These are phyloP conservation scores for Escallonia rubra DNA, from an alignment of 129 eudicot species.

Conservation along the genomic window DNA sequence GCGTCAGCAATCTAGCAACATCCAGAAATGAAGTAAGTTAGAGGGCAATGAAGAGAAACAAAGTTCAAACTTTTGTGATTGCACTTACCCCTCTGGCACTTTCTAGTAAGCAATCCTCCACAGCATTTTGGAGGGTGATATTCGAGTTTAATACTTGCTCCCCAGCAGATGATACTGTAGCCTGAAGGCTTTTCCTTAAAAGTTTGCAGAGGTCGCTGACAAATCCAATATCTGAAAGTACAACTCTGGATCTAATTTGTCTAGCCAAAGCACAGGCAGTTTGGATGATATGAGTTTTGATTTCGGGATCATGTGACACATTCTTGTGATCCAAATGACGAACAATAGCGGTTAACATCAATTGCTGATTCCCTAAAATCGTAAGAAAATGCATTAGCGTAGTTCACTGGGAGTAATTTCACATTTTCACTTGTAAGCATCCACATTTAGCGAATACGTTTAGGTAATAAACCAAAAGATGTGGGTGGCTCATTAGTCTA, in stretches of 20 bases:
- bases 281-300: slow-evolving; percentile 69
- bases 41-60: not conserved
- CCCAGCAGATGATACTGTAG: slow-evolving; percentile 63
- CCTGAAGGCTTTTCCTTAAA: slow-evolving; percentile 91
- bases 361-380: slow-evolving; percentile 57
- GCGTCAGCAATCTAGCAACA: slow-evolving; percentile 61
- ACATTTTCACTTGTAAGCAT: too few species aligned
- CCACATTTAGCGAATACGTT: too few species aligned
- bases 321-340: slow-evolving; percentile 98
- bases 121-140: slow-evolving; percentile 62
- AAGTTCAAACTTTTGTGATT: not conserved
- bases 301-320: slow-evolving; percentile 65
- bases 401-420: not conserved
- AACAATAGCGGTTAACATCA: slow-evolving; percentile 60
- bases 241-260: slow-evolving; percentile 59
- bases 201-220: slow-evolving; percentile 82
- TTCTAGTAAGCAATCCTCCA: slow-evolving; percentile 83
- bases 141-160: slow-evolving; percentile 63
- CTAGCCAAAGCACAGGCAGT: slow-evolving; percentile 70
- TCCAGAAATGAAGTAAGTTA: slow-evolving; percentile 6
- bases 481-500: too few species aligned
- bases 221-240: slow-evolving; percentile 70
- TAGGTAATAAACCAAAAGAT: too few species aligned
- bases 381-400: slow-evolving; percentile 8
- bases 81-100: slow-evolving; percentile 80